Percentiles rank a stretch among this genome's conserved stretches.
phyloP scores from a whole-genome alignment of 2,329 filamentous ascomycete species.

The Pseudocercospora fuligena region DNA sequence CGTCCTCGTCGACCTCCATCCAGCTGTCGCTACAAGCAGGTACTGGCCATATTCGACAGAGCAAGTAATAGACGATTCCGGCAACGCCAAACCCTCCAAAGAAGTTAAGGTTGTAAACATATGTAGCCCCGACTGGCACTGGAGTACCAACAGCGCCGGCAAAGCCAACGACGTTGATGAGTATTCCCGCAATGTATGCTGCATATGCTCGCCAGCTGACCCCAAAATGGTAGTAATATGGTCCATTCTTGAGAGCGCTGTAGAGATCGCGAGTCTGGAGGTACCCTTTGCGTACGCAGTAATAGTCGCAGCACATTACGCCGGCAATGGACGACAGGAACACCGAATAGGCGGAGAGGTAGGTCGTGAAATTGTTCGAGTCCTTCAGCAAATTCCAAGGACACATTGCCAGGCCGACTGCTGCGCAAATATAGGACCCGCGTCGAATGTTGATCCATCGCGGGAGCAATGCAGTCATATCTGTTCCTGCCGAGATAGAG shows the following conservation, averaged over 20 bases:
- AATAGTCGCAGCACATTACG: conserved; percentile 86
- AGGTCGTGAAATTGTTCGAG: conserved; percentile 86
- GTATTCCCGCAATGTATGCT: conserved; percentile 80
- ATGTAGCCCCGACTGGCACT: conserved; percentile 78
- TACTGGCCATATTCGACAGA: conserved; percentile 73
- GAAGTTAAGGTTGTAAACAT: conserved; percentile 91
- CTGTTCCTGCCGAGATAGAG: conserved; percentile 59
- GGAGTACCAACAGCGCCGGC: conserved; percentile 73
- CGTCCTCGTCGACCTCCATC: conserved; percentile 74
- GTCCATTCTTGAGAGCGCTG: conserved; percentile 66
- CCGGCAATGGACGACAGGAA: conserved; percentile 93
- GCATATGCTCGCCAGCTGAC: conserved; percentile 83
- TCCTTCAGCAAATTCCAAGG: conserved; percentile 78
- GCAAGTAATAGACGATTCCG: conserved; percentile 66
- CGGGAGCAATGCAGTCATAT: conserved; percentile 58
- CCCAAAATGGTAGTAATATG: conserved; percentile 76
- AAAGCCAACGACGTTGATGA: conserved; percentile 92
- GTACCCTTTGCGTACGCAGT: conserved; percentile 80
- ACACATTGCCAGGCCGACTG: conserved; percentile 81
- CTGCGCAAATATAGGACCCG: conserved; percentile 83
- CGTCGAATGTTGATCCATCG: conserved; percentile 72
- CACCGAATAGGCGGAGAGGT: conserved; percentile 88
- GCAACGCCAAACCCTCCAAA: conserved; percentile 82
- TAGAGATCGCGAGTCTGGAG: conserved; percentile 80
- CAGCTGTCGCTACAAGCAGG: conserved; percentile 75